Base-by-base conservation (phyloP, 225 moss, liverwort and hornwort species). In the Marchantia paleacea region DNA sequence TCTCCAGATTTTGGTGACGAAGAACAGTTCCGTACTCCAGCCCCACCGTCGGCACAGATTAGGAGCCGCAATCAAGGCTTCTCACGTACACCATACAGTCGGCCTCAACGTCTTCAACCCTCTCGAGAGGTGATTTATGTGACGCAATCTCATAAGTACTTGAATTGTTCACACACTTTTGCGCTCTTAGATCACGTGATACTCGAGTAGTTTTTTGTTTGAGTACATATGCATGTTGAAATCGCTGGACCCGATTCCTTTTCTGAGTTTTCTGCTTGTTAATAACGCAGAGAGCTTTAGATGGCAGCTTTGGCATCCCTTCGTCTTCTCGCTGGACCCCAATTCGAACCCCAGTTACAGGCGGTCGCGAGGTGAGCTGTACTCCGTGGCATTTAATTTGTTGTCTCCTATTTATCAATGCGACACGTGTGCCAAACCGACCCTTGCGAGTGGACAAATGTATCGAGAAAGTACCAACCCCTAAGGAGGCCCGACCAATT, bases 11-110 rank as follows among this genome's bases (percentile, higher is more conserved):
- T 82, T 67, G 69, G 80, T 81, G 79, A 74, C 31, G 92, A 90
- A 75, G 92, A 96, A 64, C 87, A 85, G 78, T 82, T 95, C 78
- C 84, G 80, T 28, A 94, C 97, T 74, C 96, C 96, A 78, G 88
- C 90, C 63, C 74, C 87, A 3, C 80, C 88, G 72, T 80, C 86
- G 73, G 80, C 83, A 77, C 78, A 86, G n/a, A 68, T 80, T 2
- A 77, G 84, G 77, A 77, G 82, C 25, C 84, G 80, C 48, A 47
- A 31, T 61, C 82, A 82, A 68, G 48, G 64, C 52, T 75, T 76
- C 78, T 70, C 88, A 52, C 91, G 90, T 50, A 85, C 88, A 66
- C 81, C 90, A 50, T 92, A 93, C 74, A 90, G 95, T 83, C 90
- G 92, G 71, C 90, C 95, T 69, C 85, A 89, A 78, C 92, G 89